These are phyloP conservation scores for Trichosporon asahii DNA, from an alignment of 1,284 basidiomycete species.

Conservation along the genomic window DNA sequence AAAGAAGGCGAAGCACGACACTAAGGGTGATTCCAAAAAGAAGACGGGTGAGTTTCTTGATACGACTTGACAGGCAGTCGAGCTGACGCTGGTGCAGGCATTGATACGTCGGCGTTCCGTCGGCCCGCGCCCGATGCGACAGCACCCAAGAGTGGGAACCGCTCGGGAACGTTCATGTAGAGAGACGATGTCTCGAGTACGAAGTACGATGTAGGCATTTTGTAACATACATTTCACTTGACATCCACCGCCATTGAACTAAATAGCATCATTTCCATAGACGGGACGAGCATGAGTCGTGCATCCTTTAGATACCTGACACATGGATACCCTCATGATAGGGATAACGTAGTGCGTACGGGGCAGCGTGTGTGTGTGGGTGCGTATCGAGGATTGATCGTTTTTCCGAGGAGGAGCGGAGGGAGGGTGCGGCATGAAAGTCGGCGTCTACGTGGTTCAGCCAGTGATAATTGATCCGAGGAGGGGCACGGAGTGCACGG, in stretches of 20 bases:
- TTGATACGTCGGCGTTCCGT: constrained; percentile 45
- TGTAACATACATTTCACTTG: background rate
- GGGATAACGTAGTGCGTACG: background rate
- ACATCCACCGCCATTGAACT: background rate
- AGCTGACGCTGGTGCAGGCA: constrained; percentile 6
- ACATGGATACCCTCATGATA: background rate
- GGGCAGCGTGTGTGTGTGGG: background rate
- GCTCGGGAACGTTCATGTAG: constrained; percentile 36
- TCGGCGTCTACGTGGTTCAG: constrained; percentile 10
- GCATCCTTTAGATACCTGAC: background rate
- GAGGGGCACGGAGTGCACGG: background rate
- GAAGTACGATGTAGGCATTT: background rate
- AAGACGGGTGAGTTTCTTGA: constrained; percentile 36
- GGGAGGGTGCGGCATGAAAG: background rate
- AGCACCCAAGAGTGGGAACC: constrained; percentile 48
- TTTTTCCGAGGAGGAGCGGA: background rate
- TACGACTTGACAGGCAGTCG: background rate
- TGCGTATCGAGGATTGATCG: background rate
- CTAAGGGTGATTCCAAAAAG: constrained; percentile 26
- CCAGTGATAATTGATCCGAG: constrained; percentile 10
- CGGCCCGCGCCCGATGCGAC: constrained; percentile 44
- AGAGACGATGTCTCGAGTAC: constrained; percentile 4
- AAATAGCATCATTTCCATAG: background rate
- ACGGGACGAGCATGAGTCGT: background rate
- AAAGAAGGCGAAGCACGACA: constrained; percentile 9